Evolutionary conservation across 768 basidiomycete species (phyloP), one percentile per base, ranked within the genome.

Genomic region (Jaapia argillacea): DNA sequence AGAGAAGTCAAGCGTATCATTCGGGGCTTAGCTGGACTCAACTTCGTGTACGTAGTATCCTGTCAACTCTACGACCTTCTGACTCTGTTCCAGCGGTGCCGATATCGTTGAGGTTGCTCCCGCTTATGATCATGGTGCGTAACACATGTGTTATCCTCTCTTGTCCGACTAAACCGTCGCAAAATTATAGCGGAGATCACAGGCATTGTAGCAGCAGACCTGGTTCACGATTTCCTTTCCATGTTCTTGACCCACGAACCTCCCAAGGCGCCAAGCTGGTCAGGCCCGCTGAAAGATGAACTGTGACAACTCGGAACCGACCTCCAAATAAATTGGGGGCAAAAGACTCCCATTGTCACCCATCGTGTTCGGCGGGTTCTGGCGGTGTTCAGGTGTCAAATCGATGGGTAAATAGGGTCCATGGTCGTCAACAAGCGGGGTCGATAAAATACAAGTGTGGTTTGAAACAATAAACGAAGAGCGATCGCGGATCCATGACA

Each of bases 1-100:
- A 75, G 86, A 39, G 87, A 89, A 61, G 68, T 86, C 33, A 87
- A 88, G 53, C 74, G 83, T 26, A 84, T 88, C 51, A 68, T 89
- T 41, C 75, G 88, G 46, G 87, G 88, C 12, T 68, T 90, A 10
- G 75, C 75, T 2, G 85, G 85, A 4, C 63, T 91, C 25, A 86
- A 88, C 56, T 79, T 88, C 45, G 77, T 89, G 85, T 86, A 64
- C 38, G 79, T 48, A 53, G 16, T 24, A 35, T n/a, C 23, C 6
- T 24, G 28, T 14, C 31, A 23, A 16, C 16, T 40, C 14, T 28
- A 18, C 26, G 20, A 10, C 26, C 25, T 27, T 22, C 16, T 45
- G 22, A 13, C 40, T 24, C 6, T 37, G 1, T 27, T 36, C 10
- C 53, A 81, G 81, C 25, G 84, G 82, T 24, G 77, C 75, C 5